Percentiles rank a stretch among this genome's conserved stretches.
phyloP scores from a whole-genome alignment of 208 protist species.

The Acanthamoeba triangularis region DNA sequence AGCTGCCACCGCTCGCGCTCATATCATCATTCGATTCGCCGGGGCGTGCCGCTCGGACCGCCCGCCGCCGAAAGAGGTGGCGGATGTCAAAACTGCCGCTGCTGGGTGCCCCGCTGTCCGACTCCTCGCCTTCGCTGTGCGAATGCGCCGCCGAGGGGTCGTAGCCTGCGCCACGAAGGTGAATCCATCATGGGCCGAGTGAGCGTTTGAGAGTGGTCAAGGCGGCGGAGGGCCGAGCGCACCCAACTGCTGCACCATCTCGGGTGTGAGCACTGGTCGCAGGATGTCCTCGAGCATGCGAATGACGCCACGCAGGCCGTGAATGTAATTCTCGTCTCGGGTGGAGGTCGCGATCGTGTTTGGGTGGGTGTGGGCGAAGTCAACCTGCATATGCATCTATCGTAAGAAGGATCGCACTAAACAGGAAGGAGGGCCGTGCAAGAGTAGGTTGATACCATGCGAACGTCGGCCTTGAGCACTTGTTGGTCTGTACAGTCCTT shows the following conservation, averaged over 20 bases:
- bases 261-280: slow-evolving; percentile 14
- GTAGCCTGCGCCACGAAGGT: neutral
- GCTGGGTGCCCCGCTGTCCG: neutral
- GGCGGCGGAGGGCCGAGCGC: neutral
- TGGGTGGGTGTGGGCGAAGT: slow-evolving; percentile 18
- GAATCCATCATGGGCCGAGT: neutral
- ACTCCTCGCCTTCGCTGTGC: neutral
- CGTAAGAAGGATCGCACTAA: neutral
- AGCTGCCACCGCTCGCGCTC: slow-evolving; percentile 28
- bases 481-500: slow-evolving; percentile 49
- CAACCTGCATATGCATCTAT: neutral
- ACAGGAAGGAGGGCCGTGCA: neutral
- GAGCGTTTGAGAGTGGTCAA: neutral
- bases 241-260: neutral
- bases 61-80: neutral
- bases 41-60: neutral
- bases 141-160: neutral
- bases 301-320: slow-evolving; percentile 18
- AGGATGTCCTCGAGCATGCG: slow-evolving; percentile 20
- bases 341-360: neutral
- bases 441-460: neutral
- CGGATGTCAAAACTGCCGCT: slow-evolving; percentile 21
- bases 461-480: slow-evolving; percentile 44
- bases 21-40: neutral
- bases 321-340: slow-evolving; percentile 11